Conservation (phyloP, 352 stramenopile genomes). For the Phytopythium cucurbitacearum region DNA sequence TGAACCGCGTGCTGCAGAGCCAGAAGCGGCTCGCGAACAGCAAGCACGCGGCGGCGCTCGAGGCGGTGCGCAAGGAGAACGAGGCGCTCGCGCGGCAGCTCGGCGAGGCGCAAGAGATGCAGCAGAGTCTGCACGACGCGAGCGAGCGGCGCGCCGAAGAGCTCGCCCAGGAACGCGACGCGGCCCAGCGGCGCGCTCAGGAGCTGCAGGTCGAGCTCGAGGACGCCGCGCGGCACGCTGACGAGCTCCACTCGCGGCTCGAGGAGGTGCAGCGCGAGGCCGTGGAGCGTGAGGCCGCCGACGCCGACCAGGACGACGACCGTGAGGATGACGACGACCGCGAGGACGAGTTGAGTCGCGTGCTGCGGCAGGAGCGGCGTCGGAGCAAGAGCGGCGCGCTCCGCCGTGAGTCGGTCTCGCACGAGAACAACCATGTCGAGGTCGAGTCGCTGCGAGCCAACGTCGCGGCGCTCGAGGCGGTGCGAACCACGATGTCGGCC, state of each 20-base stretch:
- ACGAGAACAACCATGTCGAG: no score
- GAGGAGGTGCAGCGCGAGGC: slow-evolving; percentile 35
- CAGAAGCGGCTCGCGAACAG: slow-evolving; percentile 15
- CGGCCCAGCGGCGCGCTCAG: slow-evolving; percentile 26
- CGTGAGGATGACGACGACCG: neutral
- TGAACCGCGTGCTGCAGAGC: slow-evolving; percentile 29
- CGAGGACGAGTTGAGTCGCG: slow-evolving; percentile 5
- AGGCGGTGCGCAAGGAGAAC: slow-evolving; percentile 9
- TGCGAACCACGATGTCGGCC: slow-evolving; percentile 21
- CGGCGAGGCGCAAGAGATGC: slow-evolving; percentile 13
- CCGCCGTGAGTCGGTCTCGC: no score
- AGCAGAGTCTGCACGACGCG: slow-evolving; percentile 12
- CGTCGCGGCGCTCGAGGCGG: neutral
- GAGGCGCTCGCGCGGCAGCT: slow-evolving; percentile 11
- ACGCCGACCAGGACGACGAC: neutral
- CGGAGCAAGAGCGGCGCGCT: neutral
- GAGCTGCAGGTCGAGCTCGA: slow-evolving; percentile 49
- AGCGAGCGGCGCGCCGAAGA: slow-evolving; percentile 17
- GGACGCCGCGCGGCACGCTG: slow-evolving; percentile 39
- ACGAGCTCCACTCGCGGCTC: slow-evolving; percentile 53
- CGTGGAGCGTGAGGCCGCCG: slow-evolving; percentile 9
- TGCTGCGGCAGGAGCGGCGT: slow-evolving; percentile 4
- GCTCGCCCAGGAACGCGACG: slow-evolving; percentile 42
- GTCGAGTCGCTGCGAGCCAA: neutral
- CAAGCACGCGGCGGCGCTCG: slow-evolving; percentile 3